Base-by-base conservation (phyloP, 345 rosid species). In the Acer negundo region DNA sequence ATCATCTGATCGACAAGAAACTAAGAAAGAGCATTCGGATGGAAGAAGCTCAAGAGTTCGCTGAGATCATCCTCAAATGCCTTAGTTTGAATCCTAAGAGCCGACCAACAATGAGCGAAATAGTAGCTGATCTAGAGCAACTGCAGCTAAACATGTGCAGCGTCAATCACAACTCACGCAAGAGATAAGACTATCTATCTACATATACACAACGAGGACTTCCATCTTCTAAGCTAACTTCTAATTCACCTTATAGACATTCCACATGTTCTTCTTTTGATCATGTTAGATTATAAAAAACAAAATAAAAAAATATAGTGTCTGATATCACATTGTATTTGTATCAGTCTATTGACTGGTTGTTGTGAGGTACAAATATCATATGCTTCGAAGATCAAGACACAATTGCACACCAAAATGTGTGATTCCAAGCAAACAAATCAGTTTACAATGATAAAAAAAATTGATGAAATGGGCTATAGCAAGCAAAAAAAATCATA, bases 31-130 rank as follows among this genome's bases (percentile, higher is more conserved):
- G 75, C 55, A 64, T 82, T 10, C 72, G 76, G 2, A 53, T 75
- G 3, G 80, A 77, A 62, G 81, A 86, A 77, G 86, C 83, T 35
- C 70, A 71, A 4, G 67, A 77, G 23, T 80, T 82, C 12, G 80
- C 83, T 11, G 6, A 66, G 79, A 72, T 82, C 68, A 75, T 77
- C 6, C 63, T 59, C 23, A 42, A n/a, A 58, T 86, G 87, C 83
- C 80, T 82, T 19, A 7, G 65, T 31, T 42, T 62, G 15, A 72
- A 80, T 38, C 75, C 83, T 0, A 74, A 65, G 80, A 62, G 49
- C 10, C 68, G 86, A 16, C 84, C 83, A 28, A 78, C 78, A 6
- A 86, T 79, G 80, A 59, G 42, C 6, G 72, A 73, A 10, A 79
- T 82, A 3, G 73, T 78, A 44, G 76, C 87, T 38, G 47, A 72